phyloP scores from a whole-genome alignment of 306 rosid genomes.

The Canavalia gladiata region DNA sequence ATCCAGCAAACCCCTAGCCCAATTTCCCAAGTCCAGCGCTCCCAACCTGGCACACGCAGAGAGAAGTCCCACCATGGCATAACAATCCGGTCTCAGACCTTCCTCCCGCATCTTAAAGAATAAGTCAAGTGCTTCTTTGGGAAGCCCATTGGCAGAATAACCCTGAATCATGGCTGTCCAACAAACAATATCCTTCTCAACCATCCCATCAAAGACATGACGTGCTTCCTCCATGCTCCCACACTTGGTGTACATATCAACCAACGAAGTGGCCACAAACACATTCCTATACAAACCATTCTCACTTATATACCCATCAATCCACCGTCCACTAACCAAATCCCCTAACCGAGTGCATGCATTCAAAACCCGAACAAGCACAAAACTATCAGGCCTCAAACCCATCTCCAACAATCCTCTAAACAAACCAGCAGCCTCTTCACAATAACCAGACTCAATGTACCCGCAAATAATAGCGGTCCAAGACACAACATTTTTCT shows the following conservation, averaged over 20 bases:
- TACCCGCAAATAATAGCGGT: constrained; percentile 71
- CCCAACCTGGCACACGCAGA: constrained; percentile 78
- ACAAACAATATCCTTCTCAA: constrained; percentile 69
- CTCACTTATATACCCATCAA: constrained; percentile 60
- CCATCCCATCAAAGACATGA: constrained; percentile 60
- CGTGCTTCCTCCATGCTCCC: constrained; percentile 71
- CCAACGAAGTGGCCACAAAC: constrained; percentile 71
- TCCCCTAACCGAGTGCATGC: constrained; percentile 70
- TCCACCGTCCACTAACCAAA: constrained; percentile 69
- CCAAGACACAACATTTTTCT: constrained; percentile 75
- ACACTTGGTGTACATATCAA: constrained; percentile 71
- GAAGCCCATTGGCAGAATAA: constrained; percentile 68
- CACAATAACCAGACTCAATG: constrained; percentile 50
- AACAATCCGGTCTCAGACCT: constrained; percentile 69
- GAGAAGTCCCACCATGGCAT: constrained; percentile 74
- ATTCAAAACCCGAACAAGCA: constrained; percentile 62
- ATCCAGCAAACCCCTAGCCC: constrained; percentile 69
- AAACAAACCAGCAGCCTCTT: constrained; percentile 66
- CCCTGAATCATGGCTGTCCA: constrained; percentile 86
- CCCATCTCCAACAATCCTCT: constrained; percentile 66
- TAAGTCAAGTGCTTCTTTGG: constrained; percentile 64
- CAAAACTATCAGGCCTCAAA: constrained; percentile 68
- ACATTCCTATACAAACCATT: constrained; percentile 60
- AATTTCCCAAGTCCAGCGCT: constrained; percentile 67
- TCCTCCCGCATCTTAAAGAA: constrained; percentile 72